Percentiles rank a stretch among this genome's conserved stretches.
phyloP scores from a whole-genome alignment of 176 grass and related monocot genomes.

The Oryza australiensis region DNA sequence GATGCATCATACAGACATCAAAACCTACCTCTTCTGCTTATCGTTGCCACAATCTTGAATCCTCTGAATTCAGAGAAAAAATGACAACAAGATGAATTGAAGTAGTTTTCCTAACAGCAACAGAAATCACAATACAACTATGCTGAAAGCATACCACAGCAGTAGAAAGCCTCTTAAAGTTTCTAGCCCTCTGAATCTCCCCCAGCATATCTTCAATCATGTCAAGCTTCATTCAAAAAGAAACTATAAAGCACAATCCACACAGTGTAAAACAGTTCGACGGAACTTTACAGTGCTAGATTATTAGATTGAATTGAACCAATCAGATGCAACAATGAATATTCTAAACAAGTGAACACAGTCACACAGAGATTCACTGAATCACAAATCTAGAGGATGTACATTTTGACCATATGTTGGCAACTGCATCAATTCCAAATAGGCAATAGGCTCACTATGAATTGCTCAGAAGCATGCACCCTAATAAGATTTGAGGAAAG shows the following conservation, averaged over 20 bases:
- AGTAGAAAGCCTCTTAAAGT: conserved; percentile 64
- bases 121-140: conserved; percentile 27
- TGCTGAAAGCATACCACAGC: conserved; percentile 65
- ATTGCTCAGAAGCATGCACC: not conserved
- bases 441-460: not conserved
- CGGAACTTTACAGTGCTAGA: not conserved
- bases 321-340: not conserved
- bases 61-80: conserved; percentile 61
- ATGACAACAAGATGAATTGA: conserved; percentile 22
- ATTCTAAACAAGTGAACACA: not conserved
- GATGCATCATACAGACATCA: conserved; percentile 10
- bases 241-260: conserved; percentile 37
- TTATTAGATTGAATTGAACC: conserved; percentile 27
- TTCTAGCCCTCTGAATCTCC: conserved; percentile 55
- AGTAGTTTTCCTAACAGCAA: conserved; percentile 43
- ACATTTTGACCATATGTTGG: conserved; percentile 29
- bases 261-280: not conserved
- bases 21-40: conserved; percentile 58
- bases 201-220: conserved; percentile 53
- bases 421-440: not conserved
- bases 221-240: conserved; percentile 66
- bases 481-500: not conserved
- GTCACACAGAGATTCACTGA: conserved; percentile 9
- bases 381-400: conserved; percentile 14
- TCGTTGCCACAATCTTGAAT: conserved; percentile 41